Base-by-base conservation (phyloP, 2,329 filamentous ascomycete genomes). In the Diaporthe citrichinensis region DNA sequence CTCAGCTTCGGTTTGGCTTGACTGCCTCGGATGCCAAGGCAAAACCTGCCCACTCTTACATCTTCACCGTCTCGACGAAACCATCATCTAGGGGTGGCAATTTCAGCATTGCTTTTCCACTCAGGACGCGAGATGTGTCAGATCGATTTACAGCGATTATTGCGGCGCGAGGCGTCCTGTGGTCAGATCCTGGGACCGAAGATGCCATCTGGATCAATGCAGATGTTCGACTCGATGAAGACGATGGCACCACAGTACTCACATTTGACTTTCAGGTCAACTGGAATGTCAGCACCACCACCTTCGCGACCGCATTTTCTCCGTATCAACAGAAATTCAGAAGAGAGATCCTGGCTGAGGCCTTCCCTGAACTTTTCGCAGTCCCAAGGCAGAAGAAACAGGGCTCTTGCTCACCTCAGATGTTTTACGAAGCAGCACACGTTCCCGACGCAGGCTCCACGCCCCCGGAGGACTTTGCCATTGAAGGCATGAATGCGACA, bases 381-480 rank as follows among this genome's bases (percentile, higher is more conserved):
- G 12, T 10, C 46, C 31, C 39, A 12, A 7, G n/a, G 20, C 49
- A 62, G 15, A 53, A 59, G 8, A 31, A 65, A 23, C 20, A 7
- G 34, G 61, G 31, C 72, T 79, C 76, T 34, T 85, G 83, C 82
- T 87, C 87, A 2, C 87, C 89, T 0, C 86, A 88, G 79, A 86
- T 87, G 74, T 96, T 96, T 80, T 96, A 95, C 79, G 89, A 93
- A 71, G 90, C 91, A 23, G 92, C 94, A 1, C 89, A 92, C 79
- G 88, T 92, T 2, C 92, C 94, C 1, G 78, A 85, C 15, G 85
- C 84, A n/a, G 79, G 84, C 7, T 86, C 89, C 71, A 75, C 80
- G 23, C 78, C 81, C 4, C 75, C 86, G 0, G 79, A 81, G 2
- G 81, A 83, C 0, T 84, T 91, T 49, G 51, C 83, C 3, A 81